Evolutionary conservation across 2,329 filamentous ascomycete species (phyloP).

Genomic region (Calonectria leucothoes): DNA sequence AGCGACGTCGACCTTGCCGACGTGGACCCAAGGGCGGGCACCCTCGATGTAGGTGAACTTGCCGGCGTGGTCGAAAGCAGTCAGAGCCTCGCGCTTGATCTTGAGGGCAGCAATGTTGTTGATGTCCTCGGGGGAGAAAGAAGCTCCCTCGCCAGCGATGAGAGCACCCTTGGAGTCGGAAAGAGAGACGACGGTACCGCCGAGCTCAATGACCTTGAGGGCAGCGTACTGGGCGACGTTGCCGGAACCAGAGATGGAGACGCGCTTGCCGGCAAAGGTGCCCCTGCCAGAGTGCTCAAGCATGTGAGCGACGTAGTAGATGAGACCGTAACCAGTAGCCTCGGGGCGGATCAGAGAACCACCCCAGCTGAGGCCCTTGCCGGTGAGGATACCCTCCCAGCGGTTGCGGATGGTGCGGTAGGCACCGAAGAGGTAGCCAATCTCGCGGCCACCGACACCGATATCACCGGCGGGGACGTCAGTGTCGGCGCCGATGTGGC

Average conservation of each 20-base stretch:
- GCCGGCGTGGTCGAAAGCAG: conserved; percentile 73
- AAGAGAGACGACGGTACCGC: conserved; percentile 90
- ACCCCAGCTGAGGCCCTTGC: conserved; percentile 94
- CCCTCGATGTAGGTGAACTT: conserved; percentile 89
- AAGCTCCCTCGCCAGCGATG: conserved; percentile 76
- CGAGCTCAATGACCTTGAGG: conserved; percentile 95
- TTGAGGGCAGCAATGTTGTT: conserved; percentile 85
- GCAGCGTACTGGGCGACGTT: conserved; percentile 99
- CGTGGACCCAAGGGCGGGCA: conserved; percentile 90
- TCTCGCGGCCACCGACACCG: conserved; percentile 90
- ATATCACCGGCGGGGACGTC: conserved; percentile 98
- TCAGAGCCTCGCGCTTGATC: conserved; percentile 85
- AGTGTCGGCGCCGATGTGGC: conserved; percentile 95
- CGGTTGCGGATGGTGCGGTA: conserved; percentile 90
- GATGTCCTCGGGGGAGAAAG: conserved; percentile 85
- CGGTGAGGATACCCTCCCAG: conserved; percentile 96
- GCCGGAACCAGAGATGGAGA: conserved; percentile 95
- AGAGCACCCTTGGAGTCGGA: conserved; percentile 92
- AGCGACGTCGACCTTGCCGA: conserved; percentile 89
- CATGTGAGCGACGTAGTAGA: conserved; percentile 98
- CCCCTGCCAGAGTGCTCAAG: conserved; percentile 90
- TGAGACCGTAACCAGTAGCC: conserved; percentile 94
- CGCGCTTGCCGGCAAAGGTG: conserved; percentile 88
- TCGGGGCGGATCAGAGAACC: conserved; percentile 94
- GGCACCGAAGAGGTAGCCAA: conserved; percentile 94